Percentiles rank a stretch among this genome's conserved stretches.
These are phyloP conservation scores for Wickerhamiella musiphila DNA, from an alignment of 805 yeast genomes.

Conservation along the genomic window DNA sequence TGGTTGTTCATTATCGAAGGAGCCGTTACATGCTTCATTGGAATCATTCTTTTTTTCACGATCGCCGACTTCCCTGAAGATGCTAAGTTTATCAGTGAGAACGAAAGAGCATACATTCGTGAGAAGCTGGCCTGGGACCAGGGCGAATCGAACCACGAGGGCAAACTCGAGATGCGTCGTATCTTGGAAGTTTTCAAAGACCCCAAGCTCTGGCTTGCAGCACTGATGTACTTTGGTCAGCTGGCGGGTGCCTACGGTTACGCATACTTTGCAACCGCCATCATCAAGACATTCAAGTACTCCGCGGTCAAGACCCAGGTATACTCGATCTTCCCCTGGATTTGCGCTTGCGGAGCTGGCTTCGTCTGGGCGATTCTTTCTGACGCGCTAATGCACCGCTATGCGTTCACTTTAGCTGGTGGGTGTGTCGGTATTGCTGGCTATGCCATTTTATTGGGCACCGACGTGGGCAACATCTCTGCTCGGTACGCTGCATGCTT, in stretches of 20 bases:
- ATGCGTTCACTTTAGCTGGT: constrained; percentile 14
- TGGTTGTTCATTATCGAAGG: constrained; percentile 42
- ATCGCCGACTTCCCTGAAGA: constrained; percentile 62
- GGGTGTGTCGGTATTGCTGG: constrained; percentile 30
- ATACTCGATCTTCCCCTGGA: constrained; percentile 77
- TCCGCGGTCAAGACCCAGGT: constrained; percentile 60
- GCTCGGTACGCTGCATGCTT: constrained; percentile 50
- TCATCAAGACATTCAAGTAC: constrained; percentile 43
- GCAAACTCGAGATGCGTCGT: constrained; percentile 30
- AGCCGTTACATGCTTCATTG: constrained; percentile 21
- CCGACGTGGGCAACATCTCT: constrained; percentile 21
- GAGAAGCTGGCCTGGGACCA: constrained; percentile 40
- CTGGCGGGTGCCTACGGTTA: constrained; percentile 58
- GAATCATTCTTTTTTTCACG: constrained; percentile 27
- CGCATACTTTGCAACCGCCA: constrained; percentile 59
- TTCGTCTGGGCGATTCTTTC: constrained; percentile 44
- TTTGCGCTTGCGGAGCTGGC: constrained; percentile 50
- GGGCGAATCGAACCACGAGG: constrained; percentile 33
- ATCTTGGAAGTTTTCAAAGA: constrained; percentile 38
- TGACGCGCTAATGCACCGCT: constrained; percentile 31
- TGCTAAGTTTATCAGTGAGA: constrained; percentile 33
- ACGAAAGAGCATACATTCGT: constrained; percentile 38
- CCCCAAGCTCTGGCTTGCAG: constrained; percentile 38
- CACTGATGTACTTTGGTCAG: constrained; percentile 44
- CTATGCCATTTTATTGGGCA: constrained; percentile 36